Base-by-base conservation (phyloP, 768 basidiomycete species). In the Phylloporus sp. region DNA sequence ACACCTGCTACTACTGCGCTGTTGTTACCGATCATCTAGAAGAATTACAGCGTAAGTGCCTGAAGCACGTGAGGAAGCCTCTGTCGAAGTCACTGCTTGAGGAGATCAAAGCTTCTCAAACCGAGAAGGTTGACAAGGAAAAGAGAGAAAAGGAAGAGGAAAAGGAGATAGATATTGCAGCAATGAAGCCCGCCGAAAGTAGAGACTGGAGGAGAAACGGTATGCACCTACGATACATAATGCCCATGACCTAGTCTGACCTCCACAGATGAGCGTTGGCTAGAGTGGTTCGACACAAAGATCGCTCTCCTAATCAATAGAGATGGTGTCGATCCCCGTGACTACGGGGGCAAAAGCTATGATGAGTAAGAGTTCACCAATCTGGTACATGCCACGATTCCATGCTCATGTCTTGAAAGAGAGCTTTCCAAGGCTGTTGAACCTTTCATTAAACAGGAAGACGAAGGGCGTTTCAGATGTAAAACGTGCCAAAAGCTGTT, bases 1-100 rank as follows among this genome's bases (percentile, higher is more conserved):
- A 92, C 80, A 85, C 91, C 65, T 97, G 97, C 81, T 99, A 95
- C 74, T 99, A 99, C 74, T 99, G 97, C 78, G 86, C 88, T 62
- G 85, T 91, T 67, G 82, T 91, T 60, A 88, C 86, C 68, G 88
- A 95, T 73, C 93, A 93, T 75, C 73, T 88, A 70, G 97, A 99
- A 74, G 93, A 97, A 76, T 79, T 99, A 63, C 86, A 93, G 71
- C 83, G 92, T 67, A 92, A 93, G 74, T 97, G 95, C 78, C 76
- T 97, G 61, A 85, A 85, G 74, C 97, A 99, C 74, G 77, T 88
- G 57, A 82, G 95, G 72, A 86, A 85, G 68, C 81, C 88, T 35
- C 64, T 86, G 62, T 79, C 80, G 53, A 83, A 84, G 70, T 71
- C 76, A 51, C 61, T 77, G 55, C 72, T 80, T 60, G 83, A 86